Evolutionary conservation across 1,284 basidiomycete species (phyloP), one percentile per base, ranked within the genome.

Genomic region (Tilletia horrida): DNA sequence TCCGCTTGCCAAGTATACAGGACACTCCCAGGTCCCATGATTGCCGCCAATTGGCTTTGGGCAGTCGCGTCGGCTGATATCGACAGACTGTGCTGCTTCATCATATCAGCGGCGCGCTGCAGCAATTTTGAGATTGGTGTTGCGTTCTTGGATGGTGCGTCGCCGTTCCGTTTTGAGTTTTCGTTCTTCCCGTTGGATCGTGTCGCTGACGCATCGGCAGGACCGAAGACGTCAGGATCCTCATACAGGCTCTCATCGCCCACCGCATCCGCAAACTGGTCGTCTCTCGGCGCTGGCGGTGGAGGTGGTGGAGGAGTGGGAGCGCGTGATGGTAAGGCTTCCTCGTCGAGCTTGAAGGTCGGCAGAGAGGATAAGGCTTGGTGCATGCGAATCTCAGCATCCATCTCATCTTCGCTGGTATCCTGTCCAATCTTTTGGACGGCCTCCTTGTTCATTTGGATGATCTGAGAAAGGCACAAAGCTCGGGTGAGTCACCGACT

Each of bases 1-100:
- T n/a, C 11, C 18, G 13, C 1, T 18, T 64, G 23, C 73, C 75
- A 76, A 11, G 74, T 77, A 47, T 72, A 72, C 4, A 78, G 63
- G 27, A 73, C 74, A 52, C 77, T 77, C 1, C 47, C 44, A 2
- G 63, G 50, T 4, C 73, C 73, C 68, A 78, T 72, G 65, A 76
- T 67, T 1, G 42, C 64, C 31, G 64, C 55, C 14, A 61, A 9
- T 68, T 73, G 4, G 31, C 63, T 29, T 71, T 45, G 7, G 48
- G 61, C 8, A 63, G 59, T 23, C 67, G 66, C 16, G 29, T 11
- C 11, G 76, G 40, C 0, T 69, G 66, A 25, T 65, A 68, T 14
- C 48, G n/a, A 8, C 18, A 25, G 23, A 27, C 21, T 21, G 25
- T 52, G 18, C 21, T 27, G 18, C 50, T 52, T 35, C 65, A 69